Evolutionary conservation across 2,329 filamentous ascomycete species (phyloP), one percentile per base, ranked within the genome.

Genomic region (Canariomyces notabilis): DNA sequence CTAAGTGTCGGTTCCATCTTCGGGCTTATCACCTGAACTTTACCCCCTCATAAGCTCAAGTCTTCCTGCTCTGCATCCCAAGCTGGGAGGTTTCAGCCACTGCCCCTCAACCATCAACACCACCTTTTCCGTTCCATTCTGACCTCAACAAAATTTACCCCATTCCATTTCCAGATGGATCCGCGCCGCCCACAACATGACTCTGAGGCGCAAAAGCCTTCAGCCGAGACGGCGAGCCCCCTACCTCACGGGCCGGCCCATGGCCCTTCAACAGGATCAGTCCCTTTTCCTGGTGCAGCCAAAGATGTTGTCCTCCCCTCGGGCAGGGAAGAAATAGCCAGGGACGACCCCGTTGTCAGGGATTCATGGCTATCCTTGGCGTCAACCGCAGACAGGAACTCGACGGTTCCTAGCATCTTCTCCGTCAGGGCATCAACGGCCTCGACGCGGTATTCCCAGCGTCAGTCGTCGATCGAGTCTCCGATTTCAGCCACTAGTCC

Each of bases 381-480:
- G 11, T 51, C 51, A n/a, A 50, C 50, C 3, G 42, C 45, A 1
- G 35, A 45, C 42, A 39, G 53, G 32, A 37, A 46, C 19, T 55
- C 53, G 5, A 42, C 16, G 6, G 46, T 37, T 15, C 53, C 51
- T 14, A 55, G 53, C 31, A 39, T 55, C 26, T 55, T 55, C 37
- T 53, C 51, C 6, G 37, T 44, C n/a, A 43, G 53, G 21, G 33
- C 46, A 2, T 53, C 50, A 7, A 50, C 46, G 1, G 46, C 46
- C 9, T 26, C 44, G 16, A 56, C 53, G 2, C 44, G 54, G 5
- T 53, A 52, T 34, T 57, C 54, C 5, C 16, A 43, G 9, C 46
- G 45, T 3, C 52, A 51, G 21, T 50, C 48, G 9, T 50, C 42
- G 5, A 22, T 55, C 3, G 55, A 58, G 34, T 57, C 55, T 0